Evolutionary conservation across 257 asterid species (phyloP).

Genomic region (Jasminum sambac): DNA sequence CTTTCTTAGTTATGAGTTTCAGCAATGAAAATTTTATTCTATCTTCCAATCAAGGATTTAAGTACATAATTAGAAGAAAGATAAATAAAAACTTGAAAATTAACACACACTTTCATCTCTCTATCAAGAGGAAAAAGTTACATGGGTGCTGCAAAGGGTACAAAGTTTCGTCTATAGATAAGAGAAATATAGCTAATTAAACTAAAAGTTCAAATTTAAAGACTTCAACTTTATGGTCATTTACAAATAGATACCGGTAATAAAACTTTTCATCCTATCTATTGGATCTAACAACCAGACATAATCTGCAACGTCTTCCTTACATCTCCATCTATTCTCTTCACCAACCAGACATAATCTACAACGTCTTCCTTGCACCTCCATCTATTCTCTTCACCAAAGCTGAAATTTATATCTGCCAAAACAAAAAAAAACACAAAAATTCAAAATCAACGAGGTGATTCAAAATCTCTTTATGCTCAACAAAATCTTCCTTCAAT

Average conservation of each 20-base stretch:
- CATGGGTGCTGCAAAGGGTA: too few species aligned
- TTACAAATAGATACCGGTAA: constrained; percentile 55
- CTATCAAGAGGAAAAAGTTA: too few species aligned
- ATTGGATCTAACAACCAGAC: constrained; percentile 98
- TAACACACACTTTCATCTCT: too few species aligned
- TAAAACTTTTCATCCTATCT: constrained; percentile 95
- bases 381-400: constrained; percentile 96
- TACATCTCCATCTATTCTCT: constrained; percentile 84
- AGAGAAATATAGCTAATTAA: constrained; percentile 10
- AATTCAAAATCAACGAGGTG: neutral
- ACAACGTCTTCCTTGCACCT: constrained; percentile 64
- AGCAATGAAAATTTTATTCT: too few species aligned
- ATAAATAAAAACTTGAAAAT: too few species aligned
- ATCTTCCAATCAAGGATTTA: too few species aligned
- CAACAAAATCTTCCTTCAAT: too few species aligned
- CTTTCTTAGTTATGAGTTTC: too few species aligned
- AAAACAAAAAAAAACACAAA: neutral
- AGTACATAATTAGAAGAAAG: too few species aligned
- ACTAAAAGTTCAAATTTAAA: constrained; percentile 17
- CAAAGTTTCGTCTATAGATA: constrained; percentile 72
- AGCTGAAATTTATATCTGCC: constrained; percentile 44
- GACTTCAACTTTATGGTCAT: neutral
- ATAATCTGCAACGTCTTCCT: constrained; percentile 68
- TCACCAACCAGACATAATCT: constrained; percentile 90
- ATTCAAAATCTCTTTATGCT: too few species aligned